A percentile compares a stretch with the other conserved stretches of the same genome.
These are phyloP conservation scores for Recurvomyces mirabilis DNA, from an alignment of 495 filamentous ascomycete genomes.

Conservation along the genomic window DNA sequence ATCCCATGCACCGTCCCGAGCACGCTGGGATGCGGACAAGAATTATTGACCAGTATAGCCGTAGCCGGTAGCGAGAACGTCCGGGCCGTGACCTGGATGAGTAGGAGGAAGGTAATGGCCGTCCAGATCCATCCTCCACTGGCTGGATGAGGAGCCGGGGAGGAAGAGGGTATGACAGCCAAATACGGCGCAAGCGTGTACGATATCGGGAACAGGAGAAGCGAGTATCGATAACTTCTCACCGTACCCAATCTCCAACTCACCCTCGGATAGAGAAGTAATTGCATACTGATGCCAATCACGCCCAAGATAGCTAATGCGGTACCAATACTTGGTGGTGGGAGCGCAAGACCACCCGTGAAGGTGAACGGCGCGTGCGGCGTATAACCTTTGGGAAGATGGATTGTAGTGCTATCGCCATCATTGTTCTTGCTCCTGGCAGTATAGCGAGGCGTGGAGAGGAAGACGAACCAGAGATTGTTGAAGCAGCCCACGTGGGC, in stretches of 20 bases:
- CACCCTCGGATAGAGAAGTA: conserved; percentile 57
- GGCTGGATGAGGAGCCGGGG: conserved; percentile 34
- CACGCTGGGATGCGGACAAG: conserved; percentile 47
- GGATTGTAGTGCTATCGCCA: conserved; percentile 4
- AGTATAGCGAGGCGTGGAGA: conserved; percentile 49
- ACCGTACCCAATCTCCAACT: conserved; percentile 51
- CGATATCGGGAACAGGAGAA: conserved; percentile 53
- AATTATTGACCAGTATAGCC: conserved; percentile 60
- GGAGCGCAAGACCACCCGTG: conserved; percentile 59
- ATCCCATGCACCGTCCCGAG: conserved; percentile 62
- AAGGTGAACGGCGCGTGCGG: conserved; percentile 48
- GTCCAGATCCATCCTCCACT: conserved; percentile 51
- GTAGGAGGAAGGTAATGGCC: conserved; percentile 51
- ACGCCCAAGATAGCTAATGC: conserved; percentile 60
- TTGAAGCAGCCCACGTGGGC: conserved; percentile 68
- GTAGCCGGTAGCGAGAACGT: conserved; percentile 61
- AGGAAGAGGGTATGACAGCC: conserved; percentile 41
- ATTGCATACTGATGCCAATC: conserved; percentile 57
- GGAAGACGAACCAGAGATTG: conserved; percentile 59
- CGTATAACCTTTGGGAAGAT: conserved; percentile 40
- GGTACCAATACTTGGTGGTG: conserved; percentile 55
- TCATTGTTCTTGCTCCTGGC: conserved; percentile 26
- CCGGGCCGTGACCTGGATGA: conserved; percentile 56
- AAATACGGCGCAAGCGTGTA: conserved; percentile 61
- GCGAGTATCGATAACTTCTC: conserved; percentile 44